Evolutionary conservation across 352 stramenopile genomes (phyloP), one percentile per base, ranked within the genome.

Genomic region (Globisporangium perplexum): DNA sequence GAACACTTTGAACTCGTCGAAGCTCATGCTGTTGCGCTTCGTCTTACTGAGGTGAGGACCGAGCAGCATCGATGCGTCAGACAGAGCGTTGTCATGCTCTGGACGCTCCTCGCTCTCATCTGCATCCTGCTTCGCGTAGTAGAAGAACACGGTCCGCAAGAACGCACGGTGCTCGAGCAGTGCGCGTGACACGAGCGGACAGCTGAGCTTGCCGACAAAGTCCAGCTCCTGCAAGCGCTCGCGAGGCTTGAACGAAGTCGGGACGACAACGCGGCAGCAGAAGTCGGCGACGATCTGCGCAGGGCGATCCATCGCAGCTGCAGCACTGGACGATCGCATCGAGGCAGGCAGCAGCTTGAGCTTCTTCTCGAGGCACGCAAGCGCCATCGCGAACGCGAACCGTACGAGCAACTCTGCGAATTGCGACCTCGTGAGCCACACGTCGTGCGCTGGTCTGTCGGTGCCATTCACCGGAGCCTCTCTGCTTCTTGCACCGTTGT

Each of bases 161-260:
- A 88, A 88, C 10, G 72, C 56, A 1, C 77, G 74, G 28, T 86
- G 72, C 41, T 88, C 74, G 1, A 88, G 65, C 3, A 88, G 53
- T 23, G 68, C 66, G 12, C 65, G 62, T 8, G 53, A 49, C 0
- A 86, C 68, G 7, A 84, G 56, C 11, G 74, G 74, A 28, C 63
- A 77, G 36, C 58, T 66, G 18, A 82, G 54, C 53, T 72, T 81
- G 12, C 64, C 51, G 7, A 65, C 46, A 43, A 87, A 85, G 33
- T 79, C 61, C 1, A 60, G 55, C 30, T 73, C 57, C 6, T 70
- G 57, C 0, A 59, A 14, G 6, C 41, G 51, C 22, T 59, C 38
- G 0, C 51, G 51, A 18, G 60, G 53, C 3, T 42, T 31, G 43
- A 70, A 58, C 6, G 62, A 50, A 4, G 51, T 56, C 15, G 54